phyloP scores from a whole-genome alignment of 495 filamentous ascomycete species.

The Patellaria atrata region DNA sequence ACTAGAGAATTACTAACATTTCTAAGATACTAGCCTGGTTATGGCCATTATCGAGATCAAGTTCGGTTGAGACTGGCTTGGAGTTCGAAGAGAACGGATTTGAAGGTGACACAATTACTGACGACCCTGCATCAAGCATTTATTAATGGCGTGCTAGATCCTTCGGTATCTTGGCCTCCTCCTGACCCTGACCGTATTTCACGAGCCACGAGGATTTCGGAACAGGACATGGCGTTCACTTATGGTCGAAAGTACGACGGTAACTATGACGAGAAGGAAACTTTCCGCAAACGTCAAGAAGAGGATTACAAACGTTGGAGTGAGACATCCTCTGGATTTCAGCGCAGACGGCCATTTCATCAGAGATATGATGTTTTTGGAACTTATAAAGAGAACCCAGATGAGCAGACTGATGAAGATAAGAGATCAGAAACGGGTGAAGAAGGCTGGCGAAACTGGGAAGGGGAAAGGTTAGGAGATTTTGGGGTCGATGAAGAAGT shows the following conservation, averaged over 20 bases:
- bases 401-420: slow-evolving; percentile 19
- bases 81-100: slow-evolving; percentile 74
- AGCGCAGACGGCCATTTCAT: slow-evolving; percentile 38
- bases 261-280: slow-evolving; percentile 38
- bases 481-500: slow-evolving; percentile 82
- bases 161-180: slow-evolving; percentile 62
- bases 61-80: slow-evolving; percentile 42
- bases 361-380: slow-evolving; percentile 31
- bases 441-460: slow-evolving; percentile 65
- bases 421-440: slow-evolving; percentile 33
- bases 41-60: slow-evolving; percentile 45
- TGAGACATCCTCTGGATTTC: slow-evolving; percentile 18
- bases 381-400: slow-evolving; percentile 26
- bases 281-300: slow-evolving; percentile 42
- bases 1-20: slow-evolving; percentile 3
- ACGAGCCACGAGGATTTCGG: slow-evolving; percentile 23
- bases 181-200: slow-evolving; percentile 74
- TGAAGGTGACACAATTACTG: slow-evolving; percentile 44
- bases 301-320: slow-evolving; percentile 36
- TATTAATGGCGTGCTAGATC: slow-evolving; percentile 25
- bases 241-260: slow-evolving; percentile 16
- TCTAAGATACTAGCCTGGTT: slow-evolving; percentile 39
- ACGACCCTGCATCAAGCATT: not conserved
- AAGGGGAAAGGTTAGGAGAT: slow-evolving; percentile 73
- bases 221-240: slow-evolving; percentile 21